phyloP scores from a whole-genome alignment of 108 stramenopile genomes.

The Pseudonitzschia multistriata region DNA sequence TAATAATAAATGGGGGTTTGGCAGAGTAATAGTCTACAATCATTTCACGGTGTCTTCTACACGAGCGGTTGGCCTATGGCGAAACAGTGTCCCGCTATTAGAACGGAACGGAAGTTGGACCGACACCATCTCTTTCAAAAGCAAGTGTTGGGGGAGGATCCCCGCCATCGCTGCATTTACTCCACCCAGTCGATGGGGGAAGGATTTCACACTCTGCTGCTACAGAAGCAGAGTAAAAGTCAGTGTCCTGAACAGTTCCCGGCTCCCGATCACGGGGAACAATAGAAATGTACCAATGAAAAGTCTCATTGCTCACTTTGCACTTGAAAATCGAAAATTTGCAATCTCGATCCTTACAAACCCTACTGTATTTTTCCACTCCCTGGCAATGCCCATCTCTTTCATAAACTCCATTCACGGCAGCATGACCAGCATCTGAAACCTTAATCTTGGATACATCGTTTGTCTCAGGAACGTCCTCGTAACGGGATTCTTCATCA shows the following conservation, averaged over 20 bases:
- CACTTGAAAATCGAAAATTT: slow-evolving; percentile 70
- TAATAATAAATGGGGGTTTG: no score
- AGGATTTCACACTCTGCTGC: slow-evolving; percentile 20
- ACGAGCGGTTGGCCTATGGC: neutral
- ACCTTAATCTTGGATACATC: slow-evolving; percentile 36
- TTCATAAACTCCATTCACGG: slow-evolving; percentile 74
- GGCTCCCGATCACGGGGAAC: slow-evolving; percentile 65
- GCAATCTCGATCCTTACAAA: slow-evolving; percentile 45
- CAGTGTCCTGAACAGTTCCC: slow-evolving; percentile 78
- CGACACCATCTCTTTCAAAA: neutral
- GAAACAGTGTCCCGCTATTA: neutral
- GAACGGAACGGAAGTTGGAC: neutral
- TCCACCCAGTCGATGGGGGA: slow-evolving; percentile 50
- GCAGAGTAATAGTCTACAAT: no score
- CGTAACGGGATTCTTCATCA: slow-evolving; percentile 64
- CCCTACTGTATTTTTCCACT: slow-evolving; percentile 58
- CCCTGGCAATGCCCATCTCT: slow-evolving; percentile 62
- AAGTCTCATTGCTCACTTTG: slow-evolving; percentile 79
- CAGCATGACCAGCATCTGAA: slow-evolving; percentile 66
- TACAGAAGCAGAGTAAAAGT: slow-evolving; percentile 77
- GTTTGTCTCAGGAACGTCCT: slow-evolving; percentile 17
- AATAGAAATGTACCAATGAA: slow-evolving; percentile 88
- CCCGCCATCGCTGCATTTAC: slow-evolving; percentile 40
- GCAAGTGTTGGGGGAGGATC: slow-evolving; percentile 39
- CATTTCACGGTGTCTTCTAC: no score